A percentile compares a stretch with the other conserved stretches of the same genome.
Evolutionary conservation across 2,329 filamentous ascomycete genomes (phyloP).

Genomic region (Calcarisporium arbuscula): DNA sequence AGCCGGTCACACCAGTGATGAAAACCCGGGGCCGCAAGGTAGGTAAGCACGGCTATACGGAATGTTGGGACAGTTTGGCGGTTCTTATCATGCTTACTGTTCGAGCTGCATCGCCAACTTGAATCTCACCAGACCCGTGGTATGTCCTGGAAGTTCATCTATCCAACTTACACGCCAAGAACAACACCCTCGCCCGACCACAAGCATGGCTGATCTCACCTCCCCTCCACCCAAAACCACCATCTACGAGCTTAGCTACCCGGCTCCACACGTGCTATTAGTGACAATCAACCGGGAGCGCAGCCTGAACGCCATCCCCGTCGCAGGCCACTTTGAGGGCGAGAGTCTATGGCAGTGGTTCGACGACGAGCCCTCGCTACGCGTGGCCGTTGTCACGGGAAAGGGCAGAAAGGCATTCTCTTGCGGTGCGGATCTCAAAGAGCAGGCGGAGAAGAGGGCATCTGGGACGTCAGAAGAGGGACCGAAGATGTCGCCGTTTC

Average conservation of each 20-base stretch:
- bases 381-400: slow-evolving; percentile 44
- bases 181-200: neutral
- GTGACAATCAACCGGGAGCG: slow-evolving; percentile 46
- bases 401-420: slow-evolving; percentile 47
- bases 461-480: slow-evolving; percentile 13
- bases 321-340: slow-evolving; percentile 40
- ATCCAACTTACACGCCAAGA: neutral
- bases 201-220: slow-evolving; percentile 10
- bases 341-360: slow-evolving; percentile 46
- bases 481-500: slow-evolving; percentile 14
- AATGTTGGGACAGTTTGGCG: too few relatives aligned
- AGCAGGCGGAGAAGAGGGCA: slow-evolving; percentile 26
- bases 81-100: too few relatives aligned
- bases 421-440: slow-evolving; percentile 49
- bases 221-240: slow-evolving; percentile 11
- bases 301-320: slow-evolving; percentile 39
- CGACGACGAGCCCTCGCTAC: slow-evolving; percentile 40
- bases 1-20: too few relatives aligned
- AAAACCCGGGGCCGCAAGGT: too few relatives aligned
- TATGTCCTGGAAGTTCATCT: neutral
- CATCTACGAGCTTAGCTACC: slow-evolving; percentile 32
- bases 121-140: too few relatives aligned
- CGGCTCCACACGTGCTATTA: slow-evolving; percentile 39
- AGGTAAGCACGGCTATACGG: too few relatives aligned
- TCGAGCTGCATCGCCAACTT: too few relatives aligned